Evolutionary conservation across 768 basidiomycete species (phyloP).

Genomic region (Termitomyces sp.): DNA sequence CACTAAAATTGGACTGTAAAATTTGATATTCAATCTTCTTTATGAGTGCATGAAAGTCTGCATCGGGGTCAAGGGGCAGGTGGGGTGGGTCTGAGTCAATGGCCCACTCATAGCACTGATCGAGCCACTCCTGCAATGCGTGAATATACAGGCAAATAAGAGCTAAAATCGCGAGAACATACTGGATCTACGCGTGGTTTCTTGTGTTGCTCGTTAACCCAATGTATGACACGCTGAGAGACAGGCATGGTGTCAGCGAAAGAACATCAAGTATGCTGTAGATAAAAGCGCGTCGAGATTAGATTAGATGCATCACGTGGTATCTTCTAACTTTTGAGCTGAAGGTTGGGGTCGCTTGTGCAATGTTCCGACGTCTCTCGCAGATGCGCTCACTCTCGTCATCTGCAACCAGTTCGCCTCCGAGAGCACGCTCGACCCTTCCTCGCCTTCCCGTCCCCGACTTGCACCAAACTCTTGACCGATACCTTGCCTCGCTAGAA

Average conservation of each 20-base stretch:
- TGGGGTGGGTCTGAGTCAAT: slow-evolving; percentile 35
- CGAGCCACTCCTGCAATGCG: slow-evolving; percentile 62
- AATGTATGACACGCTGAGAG: slow-evolving; percentile 36
- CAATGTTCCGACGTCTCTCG: slow-evolving; percentile 14
- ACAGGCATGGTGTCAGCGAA: slow-evolving; percentile 20
- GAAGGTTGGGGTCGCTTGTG: not conserved
- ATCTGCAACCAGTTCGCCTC: slow-evolving; percentile 2
- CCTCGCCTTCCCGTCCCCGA: slow-evolving; percentile 82
- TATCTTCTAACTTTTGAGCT: not conserved
- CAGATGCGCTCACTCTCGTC: slow-evolving; percentile 17
- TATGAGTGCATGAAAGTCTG: slow-evolving; percentile 46
- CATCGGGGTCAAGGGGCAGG: slow-evolving; percentile 38
- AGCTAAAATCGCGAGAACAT: slow-evolving; percentile 14
- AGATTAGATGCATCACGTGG: slow-evolving; percentile 24
- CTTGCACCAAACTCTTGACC: slow-evolving; percentile 66
- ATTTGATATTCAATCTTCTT: slow-evolving; percentile 59
- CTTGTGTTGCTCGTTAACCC: slow-evolving; percentile 51
- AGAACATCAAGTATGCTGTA: not conserved
- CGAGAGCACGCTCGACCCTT: slow-evolving; percentile 15
- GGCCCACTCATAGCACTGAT: slow-evolving; percentile 67
- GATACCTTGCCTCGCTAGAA: slow-evolving; percentile 71
- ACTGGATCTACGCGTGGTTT: slow-evolving; percentile 63
- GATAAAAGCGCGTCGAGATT: slow-evolving; percentile 17
- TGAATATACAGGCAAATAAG: not conserved
- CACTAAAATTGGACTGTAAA: slow-evolving; percentile 62